Conservation (phyloP, 2,329 filamentous ascomycete species). For the Penicillium sp. region DNA sequence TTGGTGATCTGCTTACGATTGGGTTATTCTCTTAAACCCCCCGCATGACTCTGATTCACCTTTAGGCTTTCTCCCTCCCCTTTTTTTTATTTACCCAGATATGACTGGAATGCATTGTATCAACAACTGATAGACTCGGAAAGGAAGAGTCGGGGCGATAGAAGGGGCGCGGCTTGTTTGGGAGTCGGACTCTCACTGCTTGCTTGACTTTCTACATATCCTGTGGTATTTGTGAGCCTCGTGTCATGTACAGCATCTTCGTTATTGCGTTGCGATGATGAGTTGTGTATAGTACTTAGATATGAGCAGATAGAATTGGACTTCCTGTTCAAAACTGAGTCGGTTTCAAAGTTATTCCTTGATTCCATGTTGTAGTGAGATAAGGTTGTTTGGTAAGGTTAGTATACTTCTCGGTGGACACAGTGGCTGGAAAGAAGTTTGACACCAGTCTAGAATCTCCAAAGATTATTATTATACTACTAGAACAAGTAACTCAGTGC, state of each 20-base stretch:
- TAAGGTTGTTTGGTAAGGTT: too few species aligned
- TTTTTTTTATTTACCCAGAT: not conserved
- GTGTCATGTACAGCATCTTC: not conserved
- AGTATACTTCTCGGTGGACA: too few species aligned
- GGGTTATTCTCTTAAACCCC: too few species aligned
- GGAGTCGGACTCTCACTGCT: not conserved
- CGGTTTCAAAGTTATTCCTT: not conserved
- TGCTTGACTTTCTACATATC: not conserved
- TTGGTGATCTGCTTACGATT: too few species aligned
- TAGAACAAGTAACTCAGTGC: too few species aligned
- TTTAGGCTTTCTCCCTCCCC: not conserved
- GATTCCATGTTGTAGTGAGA: too few species aligned
- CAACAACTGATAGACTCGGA: conserved; percentile 30
- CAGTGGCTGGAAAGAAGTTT: too few species aligned
- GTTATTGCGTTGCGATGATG: conserved; percentile 2
- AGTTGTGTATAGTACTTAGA: conserved; percentile 21
- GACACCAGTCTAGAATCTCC: too few species aligned
- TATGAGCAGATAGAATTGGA: conserved; percentile 19
- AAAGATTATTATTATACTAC: too few species aligned
- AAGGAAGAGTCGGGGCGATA: conserved; percentile 19
- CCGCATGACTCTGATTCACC: too few species aligned
- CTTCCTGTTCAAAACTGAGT: conserved; percentile 1
- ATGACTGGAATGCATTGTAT: conserved; percentile 24
- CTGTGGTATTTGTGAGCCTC: conserved; percentile 1
- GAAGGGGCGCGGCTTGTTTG: too few species aligned